phyloP scores from a whole-genome alignment of 305 asterid genomes.

The Solanum hybrid region DNA sequence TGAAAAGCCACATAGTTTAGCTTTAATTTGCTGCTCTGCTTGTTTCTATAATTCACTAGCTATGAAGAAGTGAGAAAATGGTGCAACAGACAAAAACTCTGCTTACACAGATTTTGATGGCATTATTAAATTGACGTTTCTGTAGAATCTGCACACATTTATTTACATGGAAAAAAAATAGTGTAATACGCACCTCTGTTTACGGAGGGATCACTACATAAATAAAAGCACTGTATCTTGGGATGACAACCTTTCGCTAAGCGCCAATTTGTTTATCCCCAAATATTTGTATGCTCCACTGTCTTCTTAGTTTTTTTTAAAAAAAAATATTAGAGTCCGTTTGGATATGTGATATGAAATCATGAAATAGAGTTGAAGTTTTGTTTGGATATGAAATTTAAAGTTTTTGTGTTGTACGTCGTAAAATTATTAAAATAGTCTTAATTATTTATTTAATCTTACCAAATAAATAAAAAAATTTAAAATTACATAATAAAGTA shows the following conservation, averaged over 20 bases:
- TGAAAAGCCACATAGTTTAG: slow-evolving; percentile 14
- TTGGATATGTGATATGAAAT: too few species aligned
- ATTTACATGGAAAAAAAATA: neutral
- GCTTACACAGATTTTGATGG: neutral
- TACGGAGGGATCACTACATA: neutral
- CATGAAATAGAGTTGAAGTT: too few species aligned
- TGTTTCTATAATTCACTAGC: neutral
- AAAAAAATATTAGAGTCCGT: too few species aligned
- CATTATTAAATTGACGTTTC: neutral
- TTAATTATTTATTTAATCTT: too few species aligned
- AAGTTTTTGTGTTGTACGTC: too few species aligned
- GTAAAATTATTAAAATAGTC: too few species aligned
- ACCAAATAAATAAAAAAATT: too few species aligned
- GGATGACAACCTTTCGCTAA: neutral
- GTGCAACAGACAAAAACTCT: neutral
- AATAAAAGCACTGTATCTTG: neutral
- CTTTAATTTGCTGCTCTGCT: neutral
- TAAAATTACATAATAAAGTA: too few species aligned
- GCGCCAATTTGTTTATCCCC: neutral
- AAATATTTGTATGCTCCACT: neutral
- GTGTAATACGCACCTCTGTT: neutral
- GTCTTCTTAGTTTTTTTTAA: neutral
- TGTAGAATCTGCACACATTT: neutral
- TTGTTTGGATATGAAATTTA: too few species aligned
- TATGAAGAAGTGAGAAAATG: neutral